Percentiles rank a stretch among this genome's conserved stretches.
Evolutionary conservation across 257 asterid genomes (phyloP).

Genomic region (Cruciata laevipes): DNA sequence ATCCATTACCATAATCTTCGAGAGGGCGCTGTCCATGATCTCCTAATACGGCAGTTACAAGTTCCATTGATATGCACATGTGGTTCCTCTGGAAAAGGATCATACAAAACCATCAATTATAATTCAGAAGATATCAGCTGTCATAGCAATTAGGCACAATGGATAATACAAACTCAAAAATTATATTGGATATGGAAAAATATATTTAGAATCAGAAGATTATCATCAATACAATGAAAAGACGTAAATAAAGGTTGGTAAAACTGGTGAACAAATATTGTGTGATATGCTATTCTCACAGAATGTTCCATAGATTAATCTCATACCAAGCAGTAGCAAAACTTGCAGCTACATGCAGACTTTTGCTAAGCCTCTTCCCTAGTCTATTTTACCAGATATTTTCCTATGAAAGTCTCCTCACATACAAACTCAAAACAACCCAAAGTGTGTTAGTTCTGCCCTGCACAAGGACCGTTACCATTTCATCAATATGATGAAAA

Average conservation of each 20-base stretch:
- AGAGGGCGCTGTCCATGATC: constrained; percentile 97
- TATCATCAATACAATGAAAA: background rate
- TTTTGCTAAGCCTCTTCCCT: background rate
- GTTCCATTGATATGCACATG: constrained; percentile 93
- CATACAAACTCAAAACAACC: background rate
- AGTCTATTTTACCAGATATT: constrained; percentile 4
- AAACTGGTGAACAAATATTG: background rate
- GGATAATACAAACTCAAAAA: background rate
- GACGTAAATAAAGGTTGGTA: background rate
- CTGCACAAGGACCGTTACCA: background rate
- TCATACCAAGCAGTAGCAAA: constrained; percentile 4
- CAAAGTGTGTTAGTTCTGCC: background rate
- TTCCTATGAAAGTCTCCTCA: background rate
- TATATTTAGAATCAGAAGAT: background rate
- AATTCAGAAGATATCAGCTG: background rate
- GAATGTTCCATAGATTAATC: background rate
- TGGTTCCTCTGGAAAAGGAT: constrained; percentile 45
- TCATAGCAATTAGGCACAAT: background rate
- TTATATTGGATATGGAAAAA: background rate
- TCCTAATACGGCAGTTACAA: constrained; percentile 96
- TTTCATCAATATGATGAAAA: constrained; percentile 1
- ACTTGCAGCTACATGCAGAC: background rate
- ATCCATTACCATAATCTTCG: constrained; percentile 83
- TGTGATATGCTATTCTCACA: background rate
- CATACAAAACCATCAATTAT: background rate